Evolutionary conservation across 2,329 filamentous ascomycete species (phyloP).

Genomic region (Chaetomium olivaceum): DNA sequence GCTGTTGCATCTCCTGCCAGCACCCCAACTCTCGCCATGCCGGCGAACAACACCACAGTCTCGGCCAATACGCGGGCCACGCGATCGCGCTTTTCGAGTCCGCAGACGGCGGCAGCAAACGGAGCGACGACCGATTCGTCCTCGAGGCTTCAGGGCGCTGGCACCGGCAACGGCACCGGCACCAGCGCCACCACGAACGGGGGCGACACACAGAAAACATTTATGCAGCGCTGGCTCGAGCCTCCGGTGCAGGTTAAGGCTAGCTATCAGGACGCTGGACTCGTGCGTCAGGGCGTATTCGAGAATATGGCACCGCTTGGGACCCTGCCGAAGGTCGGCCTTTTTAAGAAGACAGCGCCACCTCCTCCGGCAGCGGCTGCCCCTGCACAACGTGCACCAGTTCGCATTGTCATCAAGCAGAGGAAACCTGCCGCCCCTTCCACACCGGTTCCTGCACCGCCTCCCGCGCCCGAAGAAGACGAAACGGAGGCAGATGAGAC

Average conservation of each 20-base stretch:
- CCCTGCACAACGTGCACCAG: slow-evolving; percentile 29
- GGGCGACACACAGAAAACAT: slow-evolving; percentile 44
- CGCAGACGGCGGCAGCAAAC: slow-evolving; percentile 43
- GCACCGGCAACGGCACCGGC: slow-evolving; percentile 25
- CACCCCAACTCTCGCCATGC: slow-evolving; percentile 25
- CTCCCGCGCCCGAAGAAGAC: slow-evolving; percentile 33
- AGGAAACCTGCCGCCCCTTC: background rate
- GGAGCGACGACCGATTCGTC: slow-evolving; percentile 31
- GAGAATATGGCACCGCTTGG: slow-evolving; percentile 84
- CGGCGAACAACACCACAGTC: slow-evolving; percentile 38
- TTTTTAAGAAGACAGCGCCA: slow-evolving; percentile 53
- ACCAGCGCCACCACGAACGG: slow-evolving; percentile 30
- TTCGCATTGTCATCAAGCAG: slow-evolving; percentile 50
- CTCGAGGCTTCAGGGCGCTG: slow-evolving; percentile 18
- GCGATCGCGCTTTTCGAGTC: slow-evolving; percentile 60
- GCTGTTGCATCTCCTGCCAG: slow-evolving; percentile 17
- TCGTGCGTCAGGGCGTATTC: slow-evolving; percentile 73
- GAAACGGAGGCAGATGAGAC: slow-evolving; percentile 35
- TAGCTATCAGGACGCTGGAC: slow-evolving; percentile 76
- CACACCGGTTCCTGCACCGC: slow-evolving; percentile 11
- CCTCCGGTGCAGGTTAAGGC: slow-evolving; percentile 60
- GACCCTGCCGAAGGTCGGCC: slow-evolving; percentile 64
- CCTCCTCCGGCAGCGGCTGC: slow-evolving; percentile 24
- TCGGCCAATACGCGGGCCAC: slow-evolving; percentile 51
- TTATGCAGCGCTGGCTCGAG: slow-evolving; percentile 61